Evolutionary conservation across 1,284 basidiomycete species (phyloP).

Genomic region (Cryptococcus sp.): DNA sequence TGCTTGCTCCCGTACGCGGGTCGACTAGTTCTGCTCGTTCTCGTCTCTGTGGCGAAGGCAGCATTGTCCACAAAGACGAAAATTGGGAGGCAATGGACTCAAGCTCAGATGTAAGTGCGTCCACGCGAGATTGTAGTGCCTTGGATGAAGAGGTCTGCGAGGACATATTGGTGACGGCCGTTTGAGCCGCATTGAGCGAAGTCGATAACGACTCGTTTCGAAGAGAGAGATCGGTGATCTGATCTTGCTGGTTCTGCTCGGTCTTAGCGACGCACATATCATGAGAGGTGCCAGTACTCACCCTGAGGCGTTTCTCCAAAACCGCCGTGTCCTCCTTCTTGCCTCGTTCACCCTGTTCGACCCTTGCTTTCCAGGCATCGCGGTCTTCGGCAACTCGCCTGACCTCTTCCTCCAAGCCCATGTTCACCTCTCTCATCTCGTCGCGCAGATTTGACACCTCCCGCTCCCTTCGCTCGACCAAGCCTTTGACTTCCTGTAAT

Average conservation of each 20-base stretch:
- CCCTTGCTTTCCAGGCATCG: slow-evolving; percentile 59
- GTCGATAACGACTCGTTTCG: slow-evolving; percentile 39
- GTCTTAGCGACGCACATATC: slow-evolving; percentile 2
- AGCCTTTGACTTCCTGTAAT: slow-evolving; percentile 41
- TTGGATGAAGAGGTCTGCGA: slow-evolving; percentile 24
- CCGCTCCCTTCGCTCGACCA: slow-evolving; percentile 57
- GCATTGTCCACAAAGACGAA: slow-evolving; percentile 70
- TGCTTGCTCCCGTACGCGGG: slow-evolving; percentile 58
- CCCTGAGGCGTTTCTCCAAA: slow-evolving; percentile 58
- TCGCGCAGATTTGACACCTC: slow-evolving; percentile 54
- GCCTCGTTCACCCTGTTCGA: slow-evolving; percentile 58
- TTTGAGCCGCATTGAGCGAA: slow-evolving; percentile 39
- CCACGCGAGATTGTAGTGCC: slow-evolving; percentile 30
- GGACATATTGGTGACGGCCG: slow-evolving; percentile 22
- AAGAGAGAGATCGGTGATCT: slow-evolving; percentile 39
- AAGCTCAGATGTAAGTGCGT: slow-evolving; percentile 55
- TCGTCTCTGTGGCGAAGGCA: slow-evolving; percentile 76
- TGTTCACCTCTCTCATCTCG: slow-evolving; percentile 55
- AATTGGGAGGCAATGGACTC: slow-evolving; percentile 65
- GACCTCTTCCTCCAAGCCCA: slow-evolving; percentile 61
- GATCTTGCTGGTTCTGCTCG: slow-evolving; percentile 43
- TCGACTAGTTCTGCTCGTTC: slow-evolving; percentile 63
- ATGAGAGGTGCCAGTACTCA: slow-evolving; percentile 41
- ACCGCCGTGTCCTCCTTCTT: slow-evolving; percentile 57
- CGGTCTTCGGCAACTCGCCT: slow-evolving; percentile 61